phyloP scores from a whole-genome alignment of 805 yeast genomes.

The Wickerhamomyces pijperi region DNA sequence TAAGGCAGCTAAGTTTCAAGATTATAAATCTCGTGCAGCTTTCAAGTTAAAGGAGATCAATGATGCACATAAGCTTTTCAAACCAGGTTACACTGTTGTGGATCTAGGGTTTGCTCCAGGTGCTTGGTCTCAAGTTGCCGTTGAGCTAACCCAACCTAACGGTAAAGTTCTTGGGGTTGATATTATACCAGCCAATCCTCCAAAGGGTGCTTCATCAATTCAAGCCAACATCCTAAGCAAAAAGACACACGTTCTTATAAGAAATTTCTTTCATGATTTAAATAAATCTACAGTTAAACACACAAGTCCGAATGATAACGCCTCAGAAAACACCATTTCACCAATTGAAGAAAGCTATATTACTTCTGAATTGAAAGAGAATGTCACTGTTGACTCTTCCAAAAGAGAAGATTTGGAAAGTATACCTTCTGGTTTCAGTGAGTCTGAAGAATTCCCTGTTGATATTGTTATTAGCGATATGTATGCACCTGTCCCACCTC shows the following conservation, averaged over 20 bases:
- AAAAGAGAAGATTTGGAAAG: background rate
- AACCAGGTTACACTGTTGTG: conserved; percentile 47
- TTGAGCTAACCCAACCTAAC: conserved; percentile 33
- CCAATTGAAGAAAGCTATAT: conserved; percentile 19
- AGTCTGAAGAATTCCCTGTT: conserved; percentile 25
- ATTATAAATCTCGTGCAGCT: conserved; percentile 80
- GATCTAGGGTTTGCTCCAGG: conserved; percentile 94
- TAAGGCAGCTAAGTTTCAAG: conserved; percentile 49
- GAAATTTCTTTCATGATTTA: conserved; percentile 30
- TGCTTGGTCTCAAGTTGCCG: conserved; percentile 85
- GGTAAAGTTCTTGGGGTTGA: conserved; percentile 75
- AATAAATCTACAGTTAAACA: background rate
- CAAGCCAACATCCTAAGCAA: conserved; percentile 82
- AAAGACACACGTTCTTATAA: conserved; percentile 46
- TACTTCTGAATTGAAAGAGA: conserved; percentile 17
- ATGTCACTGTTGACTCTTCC: conserved; percentile 3
- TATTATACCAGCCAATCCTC: conserved; percentile 68
- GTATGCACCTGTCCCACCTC: conserved; percentile 59
- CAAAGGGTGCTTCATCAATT: conserved; percentile 63
- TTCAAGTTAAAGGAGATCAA: conserved; percentile 75
- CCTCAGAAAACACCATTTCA: conserved; percentile 2
- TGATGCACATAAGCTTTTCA: conserved; percentile 48
- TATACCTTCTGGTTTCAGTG: background rate
- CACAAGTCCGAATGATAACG: background rate
- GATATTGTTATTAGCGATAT: conserved; percentile 72